Percentiles rank a stretch among this genome's conserved stretches.
phyloP scores from a whole-genome alignment of 495 filamentous ascomycete genomes.

The Aspergillus bertholletiae region DNA sequence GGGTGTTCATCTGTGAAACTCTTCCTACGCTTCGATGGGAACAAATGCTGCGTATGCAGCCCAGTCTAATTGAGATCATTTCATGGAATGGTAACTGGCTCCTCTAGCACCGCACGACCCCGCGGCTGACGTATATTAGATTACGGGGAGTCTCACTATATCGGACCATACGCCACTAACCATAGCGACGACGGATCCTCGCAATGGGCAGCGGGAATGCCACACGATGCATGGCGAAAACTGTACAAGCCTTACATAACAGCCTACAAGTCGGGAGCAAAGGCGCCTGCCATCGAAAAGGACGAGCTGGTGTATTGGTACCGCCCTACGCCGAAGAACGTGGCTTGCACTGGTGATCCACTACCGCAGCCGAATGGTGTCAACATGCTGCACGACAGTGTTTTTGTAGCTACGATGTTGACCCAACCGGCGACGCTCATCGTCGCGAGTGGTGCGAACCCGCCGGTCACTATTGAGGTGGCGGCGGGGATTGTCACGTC shows the following conservation, averaged over 20 bases:
- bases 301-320: slow-evolving; percentile 45
- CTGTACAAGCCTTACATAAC: slow-evolving; percentile 50
- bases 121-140: slow-evolving; percentile 25
- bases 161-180: slow-evolving; percentile 40
- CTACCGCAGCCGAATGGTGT: slow-evolving; percentile 21
- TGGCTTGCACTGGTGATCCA: slow-evolving; percentile 26
- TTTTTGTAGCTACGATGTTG: slow-evolving; percentile 54
- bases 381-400: slow-evolving; percentile 34
- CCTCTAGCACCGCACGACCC: no score
- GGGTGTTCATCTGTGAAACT: slow-evolving; percentile 49
- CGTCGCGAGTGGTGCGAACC: slow-evolving; percentile 39
- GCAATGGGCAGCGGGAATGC: slow-evolving; percentile 57
- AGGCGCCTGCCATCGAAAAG: slow-evolving; percentile 31
- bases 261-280: slow-evolving; percentile 52
- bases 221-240: slow-evolving; percentile 37
- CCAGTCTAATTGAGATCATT: slow-evolving; percentile 54
- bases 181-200: slow-evolving; percentile 55
- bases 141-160: slow-evolving; percentile 57
- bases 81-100: slow-evolving; percentile 56
- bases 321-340: slow-evolving; percentile 36
- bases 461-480: slow-evolving; percentile 27
- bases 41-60: slow-evolving; percentile 44
- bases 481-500: slow-evolving; percentile 47
- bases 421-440: slow-evolving; percentile 39
- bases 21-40: slow-evolving; percentile 49